A percentile compares a stretch with the other conserved stretches of the same genome.
Conservation (phyloP, 306 rosid genomes). For the Begonia loranthoides region DNA sequence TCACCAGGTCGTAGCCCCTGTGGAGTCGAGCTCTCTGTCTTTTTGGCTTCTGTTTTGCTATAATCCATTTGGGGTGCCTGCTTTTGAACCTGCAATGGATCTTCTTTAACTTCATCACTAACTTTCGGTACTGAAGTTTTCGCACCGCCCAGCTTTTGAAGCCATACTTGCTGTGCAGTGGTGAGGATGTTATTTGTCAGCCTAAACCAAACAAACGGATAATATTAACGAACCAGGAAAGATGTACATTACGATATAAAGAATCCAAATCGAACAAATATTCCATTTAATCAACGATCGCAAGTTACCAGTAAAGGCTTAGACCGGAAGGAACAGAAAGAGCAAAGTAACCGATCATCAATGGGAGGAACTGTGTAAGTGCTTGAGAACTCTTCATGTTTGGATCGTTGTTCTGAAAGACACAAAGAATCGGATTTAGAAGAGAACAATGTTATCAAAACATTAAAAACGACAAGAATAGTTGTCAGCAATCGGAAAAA, state of each 20-base stretch:
- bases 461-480: no score
- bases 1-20: constrained; percentile 68
- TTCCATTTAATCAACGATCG: not conserved
- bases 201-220: constrained; percentile 34
- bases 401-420: constrained; percentile 65
- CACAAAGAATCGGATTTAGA: no score
- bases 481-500: no score
- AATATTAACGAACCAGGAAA: constrained; percentile 3
- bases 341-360: constrained; percentile 91
- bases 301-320: constrained; percentile 84
- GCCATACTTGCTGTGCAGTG: constrained; percentile 95
- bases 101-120: constrained; percentile 27
- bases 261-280: not conserved
- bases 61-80: constrained; percentile 29
- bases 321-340: constrained; percentile 99
- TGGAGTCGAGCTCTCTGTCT: constrained; percentile 32
- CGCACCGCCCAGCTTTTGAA: constrained; percentile 88
- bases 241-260: not conserved
- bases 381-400: constrained; percentile 84
- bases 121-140: constrained; percentile 36
- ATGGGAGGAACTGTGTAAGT: constrained; percentile 70
- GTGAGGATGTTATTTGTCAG: constrained; percentile 85
- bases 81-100: constrained; percentile 29
- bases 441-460: no score
- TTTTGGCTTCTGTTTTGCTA: constrained; percentile 19